phyloP scores from a whole-genome alignment of 176 grass and related monocot genomes.

The Phoenix roebelenii region DNA sequence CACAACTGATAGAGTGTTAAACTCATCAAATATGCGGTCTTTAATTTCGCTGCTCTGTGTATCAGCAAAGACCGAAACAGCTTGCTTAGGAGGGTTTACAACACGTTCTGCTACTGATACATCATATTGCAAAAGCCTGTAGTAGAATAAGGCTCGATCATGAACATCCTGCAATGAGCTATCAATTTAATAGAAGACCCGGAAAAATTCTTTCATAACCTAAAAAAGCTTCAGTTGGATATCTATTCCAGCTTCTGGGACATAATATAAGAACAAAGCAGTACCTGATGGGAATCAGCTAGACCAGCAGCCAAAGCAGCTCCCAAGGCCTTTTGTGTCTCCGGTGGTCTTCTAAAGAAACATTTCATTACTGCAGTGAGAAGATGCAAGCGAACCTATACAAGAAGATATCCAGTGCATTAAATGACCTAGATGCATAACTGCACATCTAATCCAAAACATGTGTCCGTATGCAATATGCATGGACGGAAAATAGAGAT shows the following conservation, averaged over 20 bases:
- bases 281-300: constrained; percentile 82
- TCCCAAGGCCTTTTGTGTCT: constrained; percentile 81
- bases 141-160: constrained; percentile 94
- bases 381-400: constrained; percentile 93
- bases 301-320: constrained; percentile 80
- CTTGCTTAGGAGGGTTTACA: constrained; percentile 98
- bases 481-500: too few species aligned
- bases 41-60: constrained; percentile 91
- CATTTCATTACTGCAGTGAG: constrained; percentile 93
- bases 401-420: constrained; percentile 14
- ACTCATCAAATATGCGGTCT: constrained; percentile 99
- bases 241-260: not conserved
- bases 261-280: constrained; percentile 11
- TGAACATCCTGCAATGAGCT: constrained; percentile 75
- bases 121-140: constrained; percentile 94
- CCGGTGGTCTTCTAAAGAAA: constrained; percentile 93
- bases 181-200: constrained; percentile 1
- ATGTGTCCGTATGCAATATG: too few species aligned
- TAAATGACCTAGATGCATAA: too few species aligned
- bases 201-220: constrained; percentile 6
- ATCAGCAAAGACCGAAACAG: constrained; percentile 98
- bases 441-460: too few species aligned
- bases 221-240: constrained; percentile 1
- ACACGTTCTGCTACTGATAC: constrained; percentile 69
- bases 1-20: constrained; percentile 81